Evolutionary conservation across 2,329 filamentous ascomycete species (phyloP).

Genomic region (Diaporthe australafricana): DNA sequence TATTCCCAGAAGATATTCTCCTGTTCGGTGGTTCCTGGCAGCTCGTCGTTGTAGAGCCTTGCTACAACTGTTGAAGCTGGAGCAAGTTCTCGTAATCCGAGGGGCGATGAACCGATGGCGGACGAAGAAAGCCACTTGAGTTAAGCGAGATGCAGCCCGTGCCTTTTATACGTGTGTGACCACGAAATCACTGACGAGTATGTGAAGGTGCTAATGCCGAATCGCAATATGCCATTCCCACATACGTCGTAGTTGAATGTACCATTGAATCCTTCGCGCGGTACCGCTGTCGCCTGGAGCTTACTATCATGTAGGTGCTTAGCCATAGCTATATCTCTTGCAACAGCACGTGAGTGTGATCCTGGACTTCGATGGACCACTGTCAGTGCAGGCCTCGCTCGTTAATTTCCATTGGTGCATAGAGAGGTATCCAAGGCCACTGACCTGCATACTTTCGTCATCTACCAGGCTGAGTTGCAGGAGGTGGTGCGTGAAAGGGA

Average conservation of each 20-base stretch:
- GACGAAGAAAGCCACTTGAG: neutral
- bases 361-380: neutral
- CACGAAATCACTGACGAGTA: neutral
- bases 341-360: neutral
- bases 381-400: neutral
- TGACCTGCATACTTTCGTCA: neutral
- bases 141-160: neutral
- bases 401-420: neutral
- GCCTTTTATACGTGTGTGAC: neutral
- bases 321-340: neutral
- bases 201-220: neutral
- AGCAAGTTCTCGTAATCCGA: neutral
- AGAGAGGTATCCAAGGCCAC: neutral
- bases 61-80: neutral
- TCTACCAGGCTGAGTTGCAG: neutral
- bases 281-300: neutral
- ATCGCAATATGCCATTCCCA: neutral
- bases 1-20: neutral
- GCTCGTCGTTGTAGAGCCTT: too few relatives aligned
- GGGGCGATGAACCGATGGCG: neutral
- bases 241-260: neutral
- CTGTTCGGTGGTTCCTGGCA: neutral
- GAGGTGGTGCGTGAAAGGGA: neutral
- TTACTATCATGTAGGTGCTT: neutral
- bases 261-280: constrained; percentile 17